phyloP scores from a whole-genome alignment of 805 yeast species.

The Kuraishia borneana region DNA sequence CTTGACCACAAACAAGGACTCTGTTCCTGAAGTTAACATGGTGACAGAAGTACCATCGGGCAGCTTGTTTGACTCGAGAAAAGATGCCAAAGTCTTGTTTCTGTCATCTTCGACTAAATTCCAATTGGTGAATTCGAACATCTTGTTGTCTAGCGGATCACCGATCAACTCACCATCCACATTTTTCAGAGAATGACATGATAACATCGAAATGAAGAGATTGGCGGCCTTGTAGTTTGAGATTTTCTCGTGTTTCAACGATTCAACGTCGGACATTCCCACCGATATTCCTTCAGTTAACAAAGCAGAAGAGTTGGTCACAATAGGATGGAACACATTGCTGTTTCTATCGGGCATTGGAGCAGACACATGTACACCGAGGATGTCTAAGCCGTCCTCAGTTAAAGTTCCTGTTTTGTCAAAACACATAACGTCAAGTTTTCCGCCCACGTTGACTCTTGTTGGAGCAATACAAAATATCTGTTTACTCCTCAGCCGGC shows the following conservation, averaged over 20 bases:
- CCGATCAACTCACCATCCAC: constrained; percentile 80
- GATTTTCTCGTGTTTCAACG: neutral
- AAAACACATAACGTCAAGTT: constrained; percentile 79
- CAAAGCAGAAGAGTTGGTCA: constrained; percentile 27
- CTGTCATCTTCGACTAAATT: constrained; percentile 55
- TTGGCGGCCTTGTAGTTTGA: constrained; percentile 16
- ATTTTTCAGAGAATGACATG: constrained; percentile 79
- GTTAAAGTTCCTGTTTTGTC: constrained; percentile 98
- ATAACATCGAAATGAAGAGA: constrained; percentile 38
- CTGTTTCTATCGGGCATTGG: constrained; percentile 16
- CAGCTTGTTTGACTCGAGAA: constrained; percentile 15
- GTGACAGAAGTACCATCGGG: constrained; percentile 34
- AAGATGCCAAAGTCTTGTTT: constrained; percentile 16
- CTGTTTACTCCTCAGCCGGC: constrained; percentile 53
- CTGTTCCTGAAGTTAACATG: constrained; percentile 32
- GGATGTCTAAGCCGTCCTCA: constrained; percentile 89
- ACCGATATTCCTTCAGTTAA: constrained; percentile 23
- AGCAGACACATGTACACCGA: constrained; percentile 35
- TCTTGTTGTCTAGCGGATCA: constrained; percentile 86
- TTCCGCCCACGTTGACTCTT: constrained; percentile 92
- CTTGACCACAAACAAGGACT: constrained; percentile 24
- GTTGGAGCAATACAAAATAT: constrained; percentile 92
- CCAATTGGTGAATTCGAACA: constrained; percentile 89
- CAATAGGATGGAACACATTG: constrained; percentile 16
- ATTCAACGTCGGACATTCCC: constrained; percentile 4